Evolutionary conservation across 177 flowering plant species (phyloP).

Genomic region (Vitis hybrid): DNA sequence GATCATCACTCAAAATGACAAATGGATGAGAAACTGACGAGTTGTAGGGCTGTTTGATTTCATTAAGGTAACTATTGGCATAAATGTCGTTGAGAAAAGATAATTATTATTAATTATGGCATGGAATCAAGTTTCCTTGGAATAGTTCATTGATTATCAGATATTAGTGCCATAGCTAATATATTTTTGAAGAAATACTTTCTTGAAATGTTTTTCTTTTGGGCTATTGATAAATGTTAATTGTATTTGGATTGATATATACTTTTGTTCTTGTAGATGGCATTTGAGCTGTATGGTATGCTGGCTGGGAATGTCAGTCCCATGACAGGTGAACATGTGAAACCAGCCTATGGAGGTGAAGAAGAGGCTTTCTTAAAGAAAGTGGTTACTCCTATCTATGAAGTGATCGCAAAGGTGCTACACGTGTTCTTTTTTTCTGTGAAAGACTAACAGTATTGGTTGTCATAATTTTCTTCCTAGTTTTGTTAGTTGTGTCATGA

Average conservation of each 20-base stretch:
- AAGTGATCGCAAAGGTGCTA: constrained; percentile 74
- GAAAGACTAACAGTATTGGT: neutral
- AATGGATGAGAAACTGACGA: no score
- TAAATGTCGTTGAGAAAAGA: no score
- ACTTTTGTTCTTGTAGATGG: constrained; percentile 63
- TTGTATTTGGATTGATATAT: neutral
- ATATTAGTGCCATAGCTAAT: neutral
- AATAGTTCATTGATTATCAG: neutral
- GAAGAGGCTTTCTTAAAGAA: constrained; percentile 86
- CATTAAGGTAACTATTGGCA: no score
- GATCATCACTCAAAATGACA: no score
- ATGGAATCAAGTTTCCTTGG: no score
- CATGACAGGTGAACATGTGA: constrained; percentile 90
- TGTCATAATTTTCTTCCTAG: neutral
- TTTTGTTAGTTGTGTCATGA: neutral
- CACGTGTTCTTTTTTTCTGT: constrained; percentile 36
- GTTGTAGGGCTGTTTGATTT: no score
- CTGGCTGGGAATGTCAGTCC: constrained; percentile 98
- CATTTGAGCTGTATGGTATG: constrained; percentile 96
- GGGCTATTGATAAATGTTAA: neutral
- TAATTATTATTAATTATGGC: no score
- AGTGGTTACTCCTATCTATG: constrained; percentile 94
- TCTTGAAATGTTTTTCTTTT: neutral
- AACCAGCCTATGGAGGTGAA: constrained; percentile 98
- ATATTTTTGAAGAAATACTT: neutral